Percentiles rank a stretch among this genome's conserved stretches.
These are phyloP conservation scores for Pseudogymnoascus destructans DNA, from an alignment of 2,329 filamentous ascomycete species.

Conservation along the genomic window DNA sequence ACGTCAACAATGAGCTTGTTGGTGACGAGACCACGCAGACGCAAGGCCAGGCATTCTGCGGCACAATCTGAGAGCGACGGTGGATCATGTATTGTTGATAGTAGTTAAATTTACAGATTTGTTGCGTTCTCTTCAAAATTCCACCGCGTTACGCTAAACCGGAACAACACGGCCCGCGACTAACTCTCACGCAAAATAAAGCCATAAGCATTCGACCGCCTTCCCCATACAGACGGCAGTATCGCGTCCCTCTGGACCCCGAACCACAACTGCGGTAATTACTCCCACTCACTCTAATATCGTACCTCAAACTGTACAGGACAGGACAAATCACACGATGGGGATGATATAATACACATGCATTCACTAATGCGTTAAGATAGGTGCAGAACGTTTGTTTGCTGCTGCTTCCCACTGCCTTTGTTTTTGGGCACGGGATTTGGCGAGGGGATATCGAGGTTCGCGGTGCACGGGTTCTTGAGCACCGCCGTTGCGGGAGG, in stretches of 20 bases:
- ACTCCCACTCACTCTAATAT: no score
- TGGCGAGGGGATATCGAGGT: neutral
- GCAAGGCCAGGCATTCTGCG: slow-evolving; percentile 25
- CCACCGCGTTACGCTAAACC: no score
- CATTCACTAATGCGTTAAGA: no score
- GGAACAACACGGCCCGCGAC: neutral
- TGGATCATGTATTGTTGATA: no score
- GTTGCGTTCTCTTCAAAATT: no score
- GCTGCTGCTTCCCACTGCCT: neutral
- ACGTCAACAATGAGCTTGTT: slow-evolving; percentile 26
- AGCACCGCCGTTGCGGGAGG: neutral
- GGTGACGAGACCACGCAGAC: slow-evolving; percentile 26
- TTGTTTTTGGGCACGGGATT: neutral
- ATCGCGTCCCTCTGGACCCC: neutral
- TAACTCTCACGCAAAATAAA: neutral
- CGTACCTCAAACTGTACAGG: no score
- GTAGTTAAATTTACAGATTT: no score
- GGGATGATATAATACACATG: neutral
- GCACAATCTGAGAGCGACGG: no score
- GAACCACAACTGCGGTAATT: neutral
- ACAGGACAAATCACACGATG: neutral
- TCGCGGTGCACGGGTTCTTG: neutral
- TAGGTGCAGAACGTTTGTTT: no score
- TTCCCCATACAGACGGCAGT: neutral
- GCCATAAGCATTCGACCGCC: neutral